phyloP scores from a whole-genome alignment of 352 stramenopile genomes.

The Blastocystis sp. region DNA sequence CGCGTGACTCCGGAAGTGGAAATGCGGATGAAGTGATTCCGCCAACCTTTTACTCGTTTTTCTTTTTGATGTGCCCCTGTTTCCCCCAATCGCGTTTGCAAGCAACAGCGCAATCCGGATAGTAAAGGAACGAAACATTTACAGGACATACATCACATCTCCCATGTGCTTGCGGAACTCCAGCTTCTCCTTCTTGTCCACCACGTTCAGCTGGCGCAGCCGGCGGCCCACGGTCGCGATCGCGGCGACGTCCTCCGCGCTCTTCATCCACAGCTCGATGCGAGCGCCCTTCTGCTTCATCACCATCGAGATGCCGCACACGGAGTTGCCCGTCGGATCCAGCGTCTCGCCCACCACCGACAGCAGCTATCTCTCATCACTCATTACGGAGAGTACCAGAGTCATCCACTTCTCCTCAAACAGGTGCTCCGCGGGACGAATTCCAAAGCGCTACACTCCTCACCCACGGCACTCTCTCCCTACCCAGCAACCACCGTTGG shows the following conservation, averaged over 20 bases:
- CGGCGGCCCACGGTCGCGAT: conserved; percentile 2
- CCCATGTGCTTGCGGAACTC: conserved; percentile 46
- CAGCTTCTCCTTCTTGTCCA: conserved; percentile 37
- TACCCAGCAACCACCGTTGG: conserved; percentile 25
- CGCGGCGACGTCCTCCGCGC: neutral
- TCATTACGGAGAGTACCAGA: neutral
- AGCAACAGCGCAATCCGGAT: no score
- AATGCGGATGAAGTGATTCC: conserved; percentile 55
- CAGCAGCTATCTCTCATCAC: neutral
- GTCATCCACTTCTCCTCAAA: conserved; percentile 20
- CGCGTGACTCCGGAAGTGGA: conserved; percentile 29
- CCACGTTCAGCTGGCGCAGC: conserved; percentile 4
- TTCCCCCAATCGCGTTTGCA: no score
- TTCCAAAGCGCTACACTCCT: conserved; percentile 1
- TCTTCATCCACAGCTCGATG: conserved; percentile 37
- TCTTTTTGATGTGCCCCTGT: no score
- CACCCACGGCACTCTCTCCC: neutral
- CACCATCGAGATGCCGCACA: neutral
- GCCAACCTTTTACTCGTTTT: no score
- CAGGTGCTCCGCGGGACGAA: neutral
- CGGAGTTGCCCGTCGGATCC: neutral
- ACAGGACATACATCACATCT: conserved; percentile 23
- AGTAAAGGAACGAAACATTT: neutral
- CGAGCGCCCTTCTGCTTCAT: conserved; percentile 1
- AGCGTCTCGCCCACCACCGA: neutral